Percentiles rank a stretch among this genome's conserved stretches.
Evolutionary conservation across 345 rosid species (phyloP).

Genomic region (Orychophragmus violaceus): DNA sequence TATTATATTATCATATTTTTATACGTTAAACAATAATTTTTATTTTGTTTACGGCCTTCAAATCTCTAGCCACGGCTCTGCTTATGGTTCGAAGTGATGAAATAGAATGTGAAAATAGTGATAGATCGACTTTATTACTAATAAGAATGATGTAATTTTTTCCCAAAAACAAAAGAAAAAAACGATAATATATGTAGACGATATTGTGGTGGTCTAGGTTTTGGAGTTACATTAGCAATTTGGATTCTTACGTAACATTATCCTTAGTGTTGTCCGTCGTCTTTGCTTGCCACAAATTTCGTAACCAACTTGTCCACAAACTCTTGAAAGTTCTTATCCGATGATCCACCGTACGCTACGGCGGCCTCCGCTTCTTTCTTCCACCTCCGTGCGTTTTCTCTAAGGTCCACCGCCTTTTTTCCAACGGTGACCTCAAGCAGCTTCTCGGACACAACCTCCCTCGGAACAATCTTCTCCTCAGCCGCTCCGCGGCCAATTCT

Average conservation of each 20-base stretch:
- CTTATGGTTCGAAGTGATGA: background rate
- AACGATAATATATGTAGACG: background rate
- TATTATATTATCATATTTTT: too few species aligned
- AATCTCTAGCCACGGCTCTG: too few species aligned
- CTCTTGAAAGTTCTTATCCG: conserved; percentile 41
- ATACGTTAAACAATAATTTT: too few species aligned
- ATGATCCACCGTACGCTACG: conserved; percentile 59
- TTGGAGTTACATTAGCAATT: background rate
- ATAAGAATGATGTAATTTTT: background rate
- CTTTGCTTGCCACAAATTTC: background rate
- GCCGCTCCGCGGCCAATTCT: conserved; percentile 58
- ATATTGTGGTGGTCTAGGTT: background rate
- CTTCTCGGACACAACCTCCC: conserved; percentile 57
- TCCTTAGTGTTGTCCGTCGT: background rate
- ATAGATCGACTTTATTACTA: background rate
- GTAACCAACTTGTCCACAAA: conserved; percentile 48
- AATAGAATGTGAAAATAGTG: background rate
- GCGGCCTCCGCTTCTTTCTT: conserved; percentile 53
- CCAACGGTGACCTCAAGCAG: conserved; percentile 49
- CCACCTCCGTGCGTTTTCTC: conserved; percentile 47
- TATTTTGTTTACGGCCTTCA: too few species aligned
- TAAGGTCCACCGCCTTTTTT: conserved; percentile 42
- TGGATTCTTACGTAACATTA: background rate
- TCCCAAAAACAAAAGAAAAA: background rate
- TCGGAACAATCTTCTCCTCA: conserved; percentile 35